A percentile compares a stretch with the other conserved stretches of the same genome.
These are phyloP conservation scores for Melanogaster broomeanus DNA, from an alignment of 768 basidiomycete species.

Conservation along the genomic window DNA sequence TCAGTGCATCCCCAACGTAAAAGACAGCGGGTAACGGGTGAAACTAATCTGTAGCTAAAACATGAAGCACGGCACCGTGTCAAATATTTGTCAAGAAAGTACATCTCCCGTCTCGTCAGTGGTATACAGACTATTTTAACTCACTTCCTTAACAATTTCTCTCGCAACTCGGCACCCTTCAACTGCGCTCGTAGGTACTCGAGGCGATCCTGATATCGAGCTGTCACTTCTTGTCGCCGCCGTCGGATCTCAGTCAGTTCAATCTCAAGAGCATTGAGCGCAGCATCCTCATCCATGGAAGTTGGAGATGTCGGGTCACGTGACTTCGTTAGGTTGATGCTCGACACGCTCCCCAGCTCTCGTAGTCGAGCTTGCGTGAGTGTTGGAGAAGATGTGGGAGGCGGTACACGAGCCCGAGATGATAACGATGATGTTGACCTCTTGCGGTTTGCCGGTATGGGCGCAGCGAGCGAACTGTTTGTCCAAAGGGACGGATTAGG, in stretches of 20 bases:
- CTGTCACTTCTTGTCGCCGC: slow-evolving; percentile 68
- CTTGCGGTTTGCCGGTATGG: slow-evolving; percentile 48
- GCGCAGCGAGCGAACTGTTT: slow-evolving; percentile 24
- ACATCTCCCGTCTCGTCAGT: neutral
- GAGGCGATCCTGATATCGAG: slow-evolving; percentile 72
- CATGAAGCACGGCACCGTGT: too few species aligned
- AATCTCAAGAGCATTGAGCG: slow-evolving; percentile 42
- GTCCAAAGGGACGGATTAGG: slow-evolving; percentile 40
- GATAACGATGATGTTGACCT: slow-evolving; percentile 63
- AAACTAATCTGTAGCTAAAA: slow-evolving; percentile 18
- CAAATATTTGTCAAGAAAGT: slow-evolving; percentile 3
- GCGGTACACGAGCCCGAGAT: slow-evolving; percentile 42
- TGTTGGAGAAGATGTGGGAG: slow-evolving; percentile 36
- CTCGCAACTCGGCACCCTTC: slow-evolving; percentile 82
- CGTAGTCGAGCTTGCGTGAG: slow-evolving; percentile 31
- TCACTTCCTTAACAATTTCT: slow-evolving; percentile 72
- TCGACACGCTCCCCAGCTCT: slow-evolving; percentile 42
- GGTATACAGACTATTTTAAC: neutral
- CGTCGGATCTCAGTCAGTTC: slow-evolving; percentile 72
- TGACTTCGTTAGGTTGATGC: slow-evolving; percentile 53
- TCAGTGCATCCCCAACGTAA: neutral
- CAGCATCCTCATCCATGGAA: slow-evolving; percentile 36
- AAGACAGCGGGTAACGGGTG: slow-evolving; percentile 6
- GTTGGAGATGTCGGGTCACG: slow-evolving; percentile 16
- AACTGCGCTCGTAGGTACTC: slow-evolving; percentile 81